Evolutionary conservation across 306 rosid species (phyloP), one percentile per base, ranked within the genome.

Genomic region (Rubus idaeus): DNA sequence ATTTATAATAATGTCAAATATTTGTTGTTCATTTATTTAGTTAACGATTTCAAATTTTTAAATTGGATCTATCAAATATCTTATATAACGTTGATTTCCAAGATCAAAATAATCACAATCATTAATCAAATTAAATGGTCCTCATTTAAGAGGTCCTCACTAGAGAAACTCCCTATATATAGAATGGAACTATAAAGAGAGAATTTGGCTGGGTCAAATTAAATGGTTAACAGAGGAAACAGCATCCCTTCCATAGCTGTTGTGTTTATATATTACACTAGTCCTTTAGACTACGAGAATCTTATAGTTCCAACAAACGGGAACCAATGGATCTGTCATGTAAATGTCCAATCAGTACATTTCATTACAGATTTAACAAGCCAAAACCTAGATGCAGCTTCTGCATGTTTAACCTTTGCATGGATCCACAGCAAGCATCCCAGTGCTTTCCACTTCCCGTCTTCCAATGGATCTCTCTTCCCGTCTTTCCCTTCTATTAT

Each of bases 351-450:
- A 47, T 81, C 70, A 79, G 77, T 80, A 81, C 77, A 82, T 84
- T 83, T 78, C 79, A 83, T 45, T 75, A 81, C 72, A 79, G 75
- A 79, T 71, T 81, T 80, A 78, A 77, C 60, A 68, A 81, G 78
- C 42, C 50, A 75, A 0, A 64, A 76, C 71, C 79, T 64, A 80
- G 76, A 87, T 62, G 87, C 61, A 71, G 82, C 73, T 78, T 84
- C 77, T 75, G 75, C 88, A 84, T 77, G 75, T 70, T 67, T 5
- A 74, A 60, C 39, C 58, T 46, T 10, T 26, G 58, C 41, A 72
- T 53, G 45, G 68, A 69, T 71, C 62, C 70, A 77, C 81, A 75
- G 67, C 78, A 71, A 75, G 80, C 74, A 79, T 74, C 66, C 51
- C 64, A 45, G 40, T 50, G 64, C 70, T 14, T 69, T 75, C 81